Evolutionary conservation across 176 grass and related monocot species (phyloP), one percentile per base, ranked within the genome.

Genomic region (Aegilops longissima): DNA sequence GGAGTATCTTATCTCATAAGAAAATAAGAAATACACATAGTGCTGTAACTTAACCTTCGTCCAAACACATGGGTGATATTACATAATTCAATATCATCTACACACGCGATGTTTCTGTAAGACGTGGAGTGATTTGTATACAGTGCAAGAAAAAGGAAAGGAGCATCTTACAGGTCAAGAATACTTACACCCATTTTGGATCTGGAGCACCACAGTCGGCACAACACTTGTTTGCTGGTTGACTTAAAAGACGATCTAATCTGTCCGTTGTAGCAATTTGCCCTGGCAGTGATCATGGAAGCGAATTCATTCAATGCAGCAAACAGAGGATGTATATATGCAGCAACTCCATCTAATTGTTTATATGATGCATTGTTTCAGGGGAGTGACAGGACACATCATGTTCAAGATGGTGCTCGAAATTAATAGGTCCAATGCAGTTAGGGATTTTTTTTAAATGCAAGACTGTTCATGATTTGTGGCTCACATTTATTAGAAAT

Each of bases 121-220:
- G 13, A 75, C 17, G 42, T 12, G 62, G 24, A 86, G 1, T 35
- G 11, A 35, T 36, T 40, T 56, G 51, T 80, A 61, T 27, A 27
- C 5, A n/a, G 24, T 67, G 45, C 61, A 79, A 42, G 40, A 6
- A 80, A 85, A 66, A 30, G 7, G 10, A 47, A 61, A 5, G 31
- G 49, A 68, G 39, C 2, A 13, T 69, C 13, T 63, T 29, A 58
- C 25, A 67, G n/a, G 66, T 66, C 11, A 66, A 76, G 62, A 23
- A 92, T 83, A 85, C 94, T 87, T 96, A 99, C 94, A 93, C 94
- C 92, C 97, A 99, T 96, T 96, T 96, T 42, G 97, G 97, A 91
- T 96, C 94, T 61, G 85, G 85, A 51, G 94, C 90, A 73, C 92
- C 89, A 74, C 97, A 99, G 45, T 96, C 94, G 17, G 94, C 94